Evolutionary conservation across 352 stramenopile species (phyloP), one percentile per base, ranked within the genome.

Genomic region (Phytophthora citrophthora): DNA sequence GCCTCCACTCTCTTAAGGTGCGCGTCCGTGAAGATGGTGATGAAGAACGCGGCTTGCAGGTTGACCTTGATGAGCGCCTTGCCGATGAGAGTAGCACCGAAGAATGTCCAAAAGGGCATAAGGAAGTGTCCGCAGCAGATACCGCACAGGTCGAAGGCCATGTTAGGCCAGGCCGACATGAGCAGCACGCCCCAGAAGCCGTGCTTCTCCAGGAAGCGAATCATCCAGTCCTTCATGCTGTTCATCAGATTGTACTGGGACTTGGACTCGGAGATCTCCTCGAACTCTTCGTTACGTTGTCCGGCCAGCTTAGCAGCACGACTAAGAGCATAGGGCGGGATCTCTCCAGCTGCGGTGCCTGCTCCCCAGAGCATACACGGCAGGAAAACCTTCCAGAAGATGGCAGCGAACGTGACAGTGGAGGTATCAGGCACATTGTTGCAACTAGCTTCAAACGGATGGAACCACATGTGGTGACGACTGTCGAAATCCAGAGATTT

Each of bases 21-120:
- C 47, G 76, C 74, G 61, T 95, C 89, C 53, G 86, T 94, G 70
- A 96, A 96, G 65, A 97, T 95, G 45, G 89, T 95, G 73, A 97
- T 95, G 78, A 95, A 96, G 70, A 96, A 95, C 48, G 88, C 88
- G 26, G 88, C 81, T 72, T 97, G 91, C 60, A 96, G 71, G 62
- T 94, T 96, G 39, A 96, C 91, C 70, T 97, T 97, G 76, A 97
- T 95, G 45, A 96, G 80, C 47, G 90, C 89, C 76, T 97, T 98
- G 62, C 94, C 94, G 27, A 98, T 95, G 27, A 98, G 79, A 50
- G 94, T 98, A 16, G 94, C 94, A 20, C 88, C 85, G 65, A 98
- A 98, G 69, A 98, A 98, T 8, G 93, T 98, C 89, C 88, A 98
- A 66, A 98, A 98, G 23, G 93, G 89, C 86, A 98, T 97, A 53